phyloP scores from a whole-genome alignment of 2,329 filamentous ascomycete species.

The Trichoderma citrinoviride region DNA sequence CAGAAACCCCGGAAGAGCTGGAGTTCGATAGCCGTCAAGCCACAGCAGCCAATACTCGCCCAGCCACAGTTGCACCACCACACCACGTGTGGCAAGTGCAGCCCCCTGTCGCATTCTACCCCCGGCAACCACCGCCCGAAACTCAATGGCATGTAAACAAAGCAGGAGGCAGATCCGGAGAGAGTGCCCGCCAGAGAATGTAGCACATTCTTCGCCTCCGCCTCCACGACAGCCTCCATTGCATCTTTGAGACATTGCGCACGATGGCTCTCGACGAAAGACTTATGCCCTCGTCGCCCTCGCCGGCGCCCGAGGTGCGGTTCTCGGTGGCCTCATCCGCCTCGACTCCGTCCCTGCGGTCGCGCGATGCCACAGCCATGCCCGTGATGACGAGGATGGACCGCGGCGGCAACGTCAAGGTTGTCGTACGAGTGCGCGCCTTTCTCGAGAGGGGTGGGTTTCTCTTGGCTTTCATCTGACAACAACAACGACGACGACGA shows the following conservation, averaged over 20 bases:
- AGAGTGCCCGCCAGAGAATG: constrained; percentile 30
- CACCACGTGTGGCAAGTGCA: neutral
- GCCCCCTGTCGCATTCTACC: constrained; percentile 7
- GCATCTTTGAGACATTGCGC: constrained; percentile 41
- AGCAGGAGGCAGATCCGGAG: neutral
- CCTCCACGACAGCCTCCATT: constrained; percentile 40
- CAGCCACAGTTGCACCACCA: constrained; percentile 8
- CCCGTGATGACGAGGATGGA: constrained; percentile 56
- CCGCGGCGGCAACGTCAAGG: constrained; percentile 72
- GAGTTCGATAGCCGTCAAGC: neutral
- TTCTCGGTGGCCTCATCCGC: constrained; percentile 62
- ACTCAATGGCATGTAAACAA: constrained; percentile 12
- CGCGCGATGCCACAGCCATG: constrained; percentile 63
- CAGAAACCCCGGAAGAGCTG: too few species aligned
- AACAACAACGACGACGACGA: neutral
- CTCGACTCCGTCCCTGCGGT: constrained; percentile 74
- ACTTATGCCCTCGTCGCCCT: constrained; percentile 45
- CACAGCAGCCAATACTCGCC: neutral
- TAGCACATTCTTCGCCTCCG: constrained; percentile 42
- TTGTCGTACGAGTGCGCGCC: constrained; percentile 76
- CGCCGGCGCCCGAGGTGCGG: constrained; percentile 33
- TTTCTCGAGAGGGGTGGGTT: constrained; percentile 72
- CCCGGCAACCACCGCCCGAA: constrained; percentile 9
- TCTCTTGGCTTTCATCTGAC: neutral
- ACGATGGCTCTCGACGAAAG: constrained; percentile 44